Evolutionary conservation across 169 alveolate genomes (phyloP).

Genomic region (Plasmodium knowlesi): DNA sequence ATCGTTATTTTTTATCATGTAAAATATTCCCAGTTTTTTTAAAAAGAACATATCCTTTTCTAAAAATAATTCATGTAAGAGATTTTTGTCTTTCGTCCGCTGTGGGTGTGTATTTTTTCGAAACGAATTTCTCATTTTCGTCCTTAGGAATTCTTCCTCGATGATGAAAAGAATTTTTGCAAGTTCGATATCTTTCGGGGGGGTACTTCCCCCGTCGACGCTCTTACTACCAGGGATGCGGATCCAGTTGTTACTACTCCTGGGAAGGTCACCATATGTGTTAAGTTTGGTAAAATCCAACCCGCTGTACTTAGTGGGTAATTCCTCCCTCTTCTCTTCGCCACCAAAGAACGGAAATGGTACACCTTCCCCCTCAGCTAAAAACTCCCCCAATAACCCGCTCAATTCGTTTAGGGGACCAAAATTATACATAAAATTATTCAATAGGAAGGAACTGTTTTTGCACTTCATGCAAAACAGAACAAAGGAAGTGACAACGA

Average conservation of each 20-base stretch:
- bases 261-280: background rate
- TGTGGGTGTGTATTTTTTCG: background rate
- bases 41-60: conserved; percentile 51
- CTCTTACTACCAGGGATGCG: background rate
- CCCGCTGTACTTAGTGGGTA: background rate
- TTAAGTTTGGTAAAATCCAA: too few relatives aligned
- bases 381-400: background rate
- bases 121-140: conserved; percentile 71
- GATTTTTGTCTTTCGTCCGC: conserved; percentile 6
- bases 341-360: too few relatives aligned
- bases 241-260: background rate
- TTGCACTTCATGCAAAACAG: conserved; percentile 55
- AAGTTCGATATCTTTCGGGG: background rate
- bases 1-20: conserved; percentile 49
- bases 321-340: background rate
- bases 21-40: conserved; percentile 62
- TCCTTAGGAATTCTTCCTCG: conserved; percentile 70
- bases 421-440: conserved; percentile 30
- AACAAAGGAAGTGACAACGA: conserved; percentile 36
- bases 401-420: conserved; percentile 8
- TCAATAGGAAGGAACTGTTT: conserved; percentile 44
- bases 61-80: conserved; percentile 40
- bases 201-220: background rate
- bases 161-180: conserved; percentile 37
- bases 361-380: background rate